These are phyloP conservation scores for Saksenaea oblongispora DNA, from an alignment of 371 early-diverging fungal genomes.

Conservation along the genomic window DNA sequence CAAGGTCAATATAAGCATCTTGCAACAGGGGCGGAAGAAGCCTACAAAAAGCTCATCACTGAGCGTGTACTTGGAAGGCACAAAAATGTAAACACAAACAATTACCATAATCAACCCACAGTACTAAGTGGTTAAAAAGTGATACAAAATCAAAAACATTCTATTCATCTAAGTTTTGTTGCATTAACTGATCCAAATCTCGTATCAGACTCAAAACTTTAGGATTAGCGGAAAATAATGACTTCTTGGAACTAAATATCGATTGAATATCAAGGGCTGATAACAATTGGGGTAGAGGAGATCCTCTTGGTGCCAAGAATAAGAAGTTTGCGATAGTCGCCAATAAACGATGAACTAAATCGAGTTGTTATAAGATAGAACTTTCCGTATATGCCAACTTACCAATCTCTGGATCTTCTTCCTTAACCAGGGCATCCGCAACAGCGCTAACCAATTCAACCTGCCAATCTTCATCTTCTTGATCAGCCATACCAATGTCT, in stretches of 20 bases:
- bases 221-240: conserved; percentile 10
- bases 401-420: conserved; percentile 49
- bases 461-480: conserved; percentile 71
- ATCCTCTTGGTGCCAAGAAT: conserved; percentile 39
- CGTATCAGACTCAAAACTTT: conserved; percentile 26
- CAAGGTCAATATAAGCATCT: background rate
- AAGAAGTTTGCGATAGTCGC: conserved; percentile 42
- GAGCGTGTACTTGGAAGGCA: background rate
- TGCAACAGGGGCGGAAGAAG: background rate
- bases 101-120: background rate
- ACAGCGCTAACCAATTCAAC: conserved; percentile 67
- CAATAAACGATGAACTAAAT: conserved; percentile 41
- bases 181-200: conserved; percentile 31
- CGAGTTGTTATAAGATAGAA: background rate
- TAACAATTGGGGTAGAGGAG: conserved; percentile 32
- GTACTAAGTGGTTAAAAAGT: background rate
- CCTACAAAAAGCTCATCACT: background rate
- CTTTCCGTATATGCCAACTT: conserved; percentile 6
- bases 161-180: conserved; percentile 9
- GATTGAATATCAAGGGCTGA: conserved; percentile 36
- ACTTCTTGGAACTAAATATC: conserved; percentile 30
- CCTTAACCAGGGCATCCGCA: conserved; percentile 58
- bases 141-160: background rate
- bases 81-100: background rate
- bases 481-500: conserved; percentile 41